Conservation (phyloP, 305 asterid genomes). For the Fraxinus greggii region DNA sequence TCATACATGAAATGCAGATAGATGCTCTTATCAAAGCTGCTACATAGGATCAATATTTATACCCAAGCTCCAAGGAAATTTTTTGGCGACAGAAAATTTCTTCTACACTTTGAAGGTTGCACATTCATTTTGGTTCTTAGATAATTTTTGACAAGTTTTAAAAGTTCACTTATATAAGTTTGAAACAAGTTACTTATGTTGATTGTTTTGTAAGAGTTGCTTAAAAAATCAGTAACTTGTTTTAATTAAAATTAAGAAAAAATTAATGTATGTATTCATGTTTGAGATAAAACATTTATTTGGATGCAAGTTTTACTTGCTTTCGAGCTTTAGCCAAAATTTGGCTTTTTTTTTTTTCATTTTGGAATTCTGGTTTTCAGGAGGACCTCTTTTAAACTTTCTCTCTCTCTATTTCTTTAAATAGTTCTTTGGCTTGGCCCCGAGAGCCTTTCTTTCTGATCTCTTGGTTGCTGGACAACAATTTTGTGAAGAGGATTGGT, state of each 20-base stretch:
- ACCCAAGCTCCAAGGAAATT: constrained; percentile 86
- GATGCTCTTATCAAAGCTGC: constrained; percentile 65
- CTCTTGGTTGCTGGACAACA: constrained; percentile 75
- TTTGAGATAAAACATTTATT: background rate
- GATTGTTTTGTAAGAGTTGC: background rate
- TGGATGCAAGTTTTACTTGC: background rate
- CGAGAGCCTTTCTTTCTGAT: constrained; percentile 71
- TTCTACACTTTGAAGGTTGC: constrained; percentile 85
- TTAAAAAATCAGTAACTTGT: background rate
- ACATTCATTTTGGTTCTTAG: background rate
- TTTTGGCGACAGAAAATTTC: constrained; percentile 95
- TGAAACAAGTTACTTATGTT: background rate
- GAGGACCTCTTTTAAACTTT: constrained; percentile 16
- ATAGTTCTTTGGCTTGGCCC: constrained; percentile 81
- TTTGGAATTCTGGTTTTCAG: background rate
- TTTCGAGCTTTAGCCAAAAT: background rate
- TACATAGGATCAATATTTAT: constrained; percentile 70
- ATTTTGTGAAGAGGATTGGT: constrained; percentile 87
- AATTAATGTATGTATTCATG: background rate
- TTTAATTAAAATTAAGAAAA: background rate
- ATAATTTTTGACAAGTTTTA: background rate
- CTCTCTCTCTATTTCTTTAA: constrained; percentile 21
- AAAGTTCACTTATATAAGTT: background rate
- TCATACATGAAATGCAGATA: constrained; percentile 49
- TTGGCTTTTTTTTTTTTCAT: background rate